Evolutionary conservation across 352 stramenopile genomes (phyloP), one percentile per base, ranked within the genome.

Genomic region (Aphanomyces cochlioides): DNA sequence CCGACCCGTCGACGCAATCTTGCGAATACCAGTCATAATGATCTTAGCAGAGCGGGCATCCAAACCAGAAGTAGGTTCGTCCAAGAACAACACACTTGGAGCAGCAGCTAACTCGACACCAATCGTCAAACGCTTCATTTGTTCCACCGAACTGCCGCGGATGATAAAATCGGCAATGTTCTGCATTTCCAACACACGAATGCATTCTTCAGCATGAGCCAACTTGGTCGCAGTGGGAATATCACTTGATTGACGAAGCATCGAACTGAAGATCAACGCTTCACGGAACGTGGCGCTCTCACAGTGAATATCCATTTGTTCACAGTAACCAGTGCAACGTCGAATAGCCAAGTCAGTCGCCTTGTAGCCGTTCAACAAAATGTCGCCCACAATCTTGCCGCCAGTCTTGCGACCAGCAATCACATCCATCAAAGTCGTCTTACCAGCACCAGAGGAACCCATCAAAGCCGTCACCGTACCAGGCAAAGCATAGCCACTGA

Each of bases 401-500:
- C 79, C 82, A 17, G 78, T 90, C 77, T 98, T 98, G 54, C 93
- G 79, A 21, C 95, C 78, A n/a, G 93, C 88, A 54, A 98, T 89
- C 0, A 98, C 92, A 76, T 98, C 92, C 73, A 97, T 84, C 3
- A 98, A 79, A 4, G 94, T 98, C 1, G 82, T 91, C 59, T 87
- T 96, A 13, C 88, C 88, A 3, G 88, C 88, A 19, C 86, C 89
- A 39, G 74, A 88, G 21, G 78, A 90, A 7, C 90, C 90, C 86
- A 97, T 96, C 2, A 98, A 76, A 37, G 88, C 90, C 40, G 88
- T 97, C 76, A 97, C 87, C 15, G 80, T 92, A 6, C 89, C 88
- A n/a, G 88, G 79, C 21, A 85, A 59, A 34, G 91, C 81, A 43
- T 90, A 88, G 17, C 90, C 92, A 57, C 68, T 84, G n/a, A 97